Base-by-base conservation (phyloP, 2,329 filamentous ascomycete genomes). In the Sphaceloma murrayae region DNA sequence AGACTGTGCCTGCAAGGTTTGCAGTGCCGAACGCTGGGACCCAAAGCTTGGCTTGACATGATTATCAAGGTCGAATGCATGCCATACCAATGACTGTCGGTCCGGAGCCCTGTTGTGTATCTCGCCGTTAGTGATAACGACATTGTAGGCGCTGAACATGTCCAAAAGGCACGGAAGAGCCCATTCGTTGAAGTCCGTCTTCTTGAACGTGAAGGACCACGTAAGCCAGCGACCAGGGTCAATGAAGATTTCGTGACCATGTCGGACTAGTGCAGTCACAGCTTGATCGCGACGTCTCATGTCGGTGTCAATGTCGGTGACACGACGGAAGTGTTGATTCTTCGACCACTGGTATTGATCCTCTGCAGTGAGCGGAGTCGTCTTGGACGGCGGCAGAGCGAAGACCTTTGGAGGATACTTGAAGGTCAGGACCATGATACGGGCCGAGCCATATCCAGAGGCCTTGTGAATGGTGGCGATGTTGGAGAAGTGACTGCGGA, bases 271-370 rank as follows among this genome's bases (percentile, higher is more conserved):
- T 9, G 49, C 36, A 2, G 46, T 43, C 6, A 43, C 39, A 13
- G 33, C 31, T 9, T 36, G 30, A 9, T 47, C 31, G 10, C 46
- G 49, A 4, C 42, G 29, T 7, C 38, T 19, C n/a, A 32, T 38
- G 19, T 66, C 55, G 45, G 68, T 65, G n/a, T 74, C 67, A 17
- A 84, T 72, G 49, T 77, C 70, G 0, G 78, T 82, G 52, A 81
- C 77, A 14, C 80, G 70, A 46, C 68, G 75, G 78, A 77, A 83
- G 0, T 67, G 62, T 50, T 75, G 36, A 19, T 36, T 39, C 68
- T 48, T 65, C 65, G 16, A 75, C 72, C 34, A 59, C 67, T 78
- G 78, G 83, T 10, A 57, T 52, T 38, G 61, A 55, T 8, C 58
- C 56, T 8, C 61, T 55, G 5, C 18, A 7, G 21, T 64, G 57